A percentile compares a stretch with the other conserved stretches of the same genome.
Evolutionary conservation across 805 yeast species (phyloP).

Genomic region (Candida nemodendra): DNA sequence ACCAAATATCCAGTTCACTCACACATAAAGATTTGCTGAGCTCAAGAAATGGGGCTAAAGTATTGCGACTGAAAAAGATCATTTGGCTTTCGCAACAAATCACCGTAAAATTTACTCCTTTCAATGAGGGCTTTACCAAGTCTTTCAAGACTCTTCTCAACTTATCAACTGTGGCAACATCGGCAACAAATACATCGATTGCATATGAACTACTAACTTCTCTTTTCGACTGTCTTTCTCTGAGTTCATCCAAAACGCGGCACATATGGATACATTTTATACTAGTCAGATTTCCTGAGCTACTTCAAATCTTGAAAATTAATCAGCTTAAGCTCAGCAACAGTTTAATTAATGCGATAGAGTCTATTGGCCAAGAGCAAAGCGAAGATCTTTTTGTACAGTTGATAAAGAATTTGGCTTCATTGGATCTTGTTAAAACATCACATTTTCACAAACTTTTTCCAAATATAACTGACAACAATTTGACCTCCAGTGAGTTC

Average conservation of each 20-base stretch:
- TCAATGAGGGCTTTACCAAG: constrained; percentile 25
- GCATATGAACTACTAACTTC: constrained; percentile 28
- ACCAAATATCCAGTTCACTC: constrained; percentile 10
- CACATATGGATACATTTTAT: constrained; percentile 30
- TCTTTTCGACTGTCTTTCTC: constrained; percentile 26
- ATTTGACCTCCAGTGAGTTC: not conserved
- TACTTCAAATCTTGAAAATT: constrained; percentile 27
- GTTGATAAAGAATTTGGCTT: constrained; percentile 20
- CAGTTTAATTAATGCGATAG: constrained; percentile 21
- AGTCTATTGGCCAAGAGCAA: constrained; percentile 12
- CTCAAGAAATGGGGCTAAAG: constrained; percentile 19
- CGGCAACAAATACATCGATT: constrained; percentile 31
- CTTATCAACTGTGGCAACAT: constrained; percentile 28
- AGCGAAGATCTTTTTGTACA: constrained; percentile 15
- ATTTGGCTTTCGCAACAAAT: constrained; percentile 33
- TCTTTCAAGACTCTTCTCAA: constrained; percentile 30
- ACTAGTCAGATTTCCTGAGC: constrained; percentile 25
- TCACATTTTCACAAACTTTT: constrained; percentile 10
- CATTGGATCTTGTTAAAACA: constrained; percentile 22
- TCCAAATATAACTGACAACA: constrained; percentile 3
- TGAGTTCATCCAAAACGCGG: constrained; percentile 19
- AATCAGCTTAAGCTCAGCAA: constrained; percentile 29
- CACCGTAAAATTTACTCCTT: constrained; percentile 22
- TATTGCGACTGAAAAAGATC: constrained; percentile 27
- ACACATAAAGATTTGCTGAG: constrained; percentile 8